phyloP scores from a whole-genome alignment of 1,284 basidiomycete genomes.

The Neonothopanus nambi region DNA sequence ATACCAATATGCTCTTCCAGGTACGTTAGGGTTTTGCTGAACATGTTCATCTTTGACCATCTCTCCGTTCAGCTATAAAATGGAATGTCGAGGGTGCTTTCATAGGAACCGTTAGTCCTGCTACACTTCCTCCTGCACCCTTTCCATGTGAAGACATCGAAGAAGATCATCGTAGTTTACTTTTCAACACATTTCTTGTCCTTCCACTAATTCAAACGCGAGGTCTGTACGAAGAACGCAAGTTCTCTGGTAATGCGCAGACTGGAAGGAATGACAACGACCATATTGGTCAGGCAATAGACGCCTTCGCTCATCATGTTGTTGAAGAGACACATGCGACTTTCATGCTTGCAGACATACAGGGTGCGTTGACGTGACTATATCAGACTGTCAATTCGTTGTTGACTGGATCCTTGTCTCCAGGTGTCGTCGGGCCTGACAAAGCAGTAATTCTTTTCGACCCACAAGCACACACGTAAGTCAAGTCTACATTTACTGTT shows the following conservation, averaged over 20 bases:
- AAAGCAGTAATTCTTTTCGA: conserved; percentile 20
- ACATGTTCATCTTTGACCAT: neutral
- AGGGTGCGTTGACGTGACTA: conserved; percentile 8
- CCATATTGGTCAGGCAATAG: conserved; percentile 16
- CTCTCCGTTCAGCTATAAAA: conserved; percentile 10
- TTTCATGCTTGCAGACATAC: conserved; percentile 24
- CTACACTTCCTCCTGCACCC: neutral
- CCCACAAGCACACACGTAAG: conserved; percentile 22
- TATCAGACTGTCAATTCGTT: too few species aligned
- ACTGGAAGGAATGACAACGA: conserved; percentile 19
- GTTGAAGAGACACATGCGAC: conserved; percentile 18
- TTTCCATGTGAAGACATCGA: too few species aligned
- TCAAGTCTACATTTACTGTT: too few species aligned
- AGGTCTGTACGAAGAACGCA: conserved; percentile 14
- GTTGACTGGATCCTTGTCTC: neutral
- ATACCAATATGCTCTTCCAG: neutral
- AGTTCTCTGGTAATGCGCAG: conserved; percentile 25
- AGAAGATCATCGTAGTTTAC: conserved; percentile 1
- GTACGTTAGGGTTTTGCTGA: neutral
- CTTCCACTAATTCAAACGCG: conserved; percentile 17
- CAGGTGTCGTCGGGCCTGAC: conserved; percentile 22
- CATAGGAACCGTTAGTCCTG: conserved; percentile 11
- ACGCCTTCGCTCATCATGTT: conserved; percentile 27
- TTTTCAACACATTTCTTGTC: conserved; percentile 18
- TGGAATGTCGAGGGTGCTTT: conserved; percentile 18